Conservation (phyloP, 352 stramenopile species). For the Pythium myriotylum region DNA sequence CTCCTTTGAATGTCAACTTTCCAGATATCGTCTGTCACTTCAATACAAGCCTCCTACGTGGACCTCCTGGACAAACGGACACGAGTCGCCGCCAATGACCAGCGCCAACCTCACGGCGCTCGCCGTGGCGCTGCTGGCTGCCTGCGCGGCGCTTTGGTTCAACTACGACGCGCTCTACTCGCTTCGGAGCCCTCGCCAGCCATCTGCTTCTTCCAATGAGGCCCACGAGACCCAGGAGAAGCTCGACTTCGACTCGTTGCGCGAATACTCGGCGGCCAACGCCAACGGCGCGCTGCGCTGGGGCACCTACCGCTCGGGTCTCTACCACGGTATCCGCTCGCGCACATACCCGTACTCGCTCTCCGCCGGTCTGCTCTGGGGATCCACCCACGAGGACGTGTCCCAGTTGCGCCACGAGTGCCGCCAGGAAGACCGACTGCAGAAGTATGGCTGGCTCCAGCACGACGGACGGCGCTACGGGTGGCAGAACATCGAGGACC, state of each 20-base stretch:
- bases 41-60: conserved; percentile 13
- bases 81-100: neutral
- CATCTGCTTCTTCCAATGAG: neutral
- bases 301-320: conserved; percentile 74
- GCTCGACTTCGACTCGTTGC: conserved; percentile 41
- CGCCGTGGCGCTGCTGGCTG: conserved; percentile 15
- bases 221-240: neutral
- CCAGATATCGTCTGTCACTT: neutral
- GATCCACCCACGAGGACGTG: conserved; percentile 64
- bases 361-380: conserved; percentile 76
- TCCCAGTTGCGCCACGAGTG: conserved; percentile 77
- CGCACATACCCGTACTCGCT: conserved; percentile 65
- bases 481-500: conserved; percentile 65
- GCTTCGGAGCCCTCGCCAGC: neutral
- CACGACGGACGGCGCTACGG: conserved; percentile 73
- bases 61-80: neutral
- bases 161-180: conserved; percentile 8
- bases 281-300: conserved; percentile 49
- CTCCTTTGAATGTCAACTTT: neutral
- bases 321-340: conserved; percentile 83
- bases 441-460: conserved; percentile 81
- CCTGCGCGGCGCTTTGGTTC: conserved; percentile 15
- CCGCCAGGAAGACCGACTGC: conserved; percentile 72
- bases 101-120: conserved; percentile 1
- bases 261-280: conserved; percentile 38